Base-by-base conservation (phyloP, 805 yeast genomes). In the Saccharomycopsis capsularis region DNA sequence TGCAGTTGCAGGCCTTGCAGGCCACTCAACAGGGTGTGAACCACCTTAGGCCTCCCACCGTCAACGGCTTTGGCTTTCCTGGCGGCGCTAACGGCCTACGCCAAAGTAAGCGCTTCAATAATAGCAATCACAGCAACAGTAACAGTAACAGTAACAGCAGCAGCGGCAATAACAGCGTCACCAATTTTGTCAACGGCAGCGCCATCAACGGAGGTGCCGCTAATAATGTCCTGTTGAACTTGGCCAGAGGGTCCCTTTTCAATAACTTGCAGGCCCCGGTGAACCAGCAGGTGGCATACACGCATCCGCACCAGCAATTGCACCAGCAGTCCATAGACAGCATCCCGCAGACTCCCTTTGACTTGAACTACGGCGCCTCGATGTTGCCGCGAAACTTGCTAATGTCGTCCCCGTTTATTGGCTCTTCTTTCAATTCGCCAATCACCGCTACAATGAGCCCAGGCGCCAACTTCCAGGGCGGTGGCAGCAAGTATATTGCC, bases 331-430 rank as follows among this genome's bases (percentile, higher is more conserved):
- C 15, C 34, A 15, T 34, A 11, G 48, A 48, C 30, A 43, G 46
- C 9, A 52, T 53, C 23, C 78, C 79, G 2, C 68, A 62, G 36
- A 73, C 82, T 2, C 85, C 87, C 1, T 71, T 79, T 56, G 86
- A 81, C 58, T 61, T 74, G 49, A 65, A 74, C 3, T 81, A 79
- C 57, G 80, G 83, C 6, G 74, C 78, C 3, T 74, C 81, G 13
- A 70, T 81, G 69, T 64, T 82, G 18, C 89, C 89, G 1, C 67
- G 81, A 16, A 83, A 80, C 56, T 63, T 82, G 45, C 63, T 82
- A 43, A 66, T 78, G 50, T 71, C 78, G 3, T 79, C 86, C 2
- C 87, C 87, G 0, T 81, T 73, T 57, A 46, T 53, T 7, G 52
- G 52, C 11, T 47, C 54, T 6, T 36, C 52, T 2, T 48, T 48